phyloP scores from a whole-genome alignment of 306 rosid species.

The Begonia fuchsioides region DNA sequence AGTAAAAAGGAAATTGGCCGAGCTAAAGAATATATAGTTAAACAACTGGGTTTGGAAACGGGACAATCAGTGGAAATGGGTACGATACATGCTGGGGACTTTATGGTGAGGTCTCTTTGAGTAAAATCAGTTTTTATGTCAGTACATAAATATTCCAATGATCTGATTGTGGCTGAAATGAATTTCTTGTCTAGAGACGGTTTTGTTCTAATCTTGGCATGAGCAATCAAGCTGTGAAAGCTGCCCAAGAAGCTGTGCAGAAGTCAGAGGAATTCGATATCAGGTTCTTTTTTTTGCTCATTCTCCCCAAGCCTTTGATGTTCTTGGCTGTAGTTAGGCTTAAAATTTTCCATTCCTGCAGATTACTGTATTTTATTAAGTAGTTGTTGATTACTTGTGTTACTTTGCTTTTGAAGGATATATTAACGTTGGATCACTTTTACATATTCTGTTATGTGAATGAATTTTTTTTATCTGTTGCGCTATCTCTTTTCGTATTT shows the following conservation, averaged over 20 bases:
- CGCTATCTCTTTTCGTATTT: too few relatives aligned
- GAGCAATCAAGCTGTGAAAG: constrained; percentile 91
- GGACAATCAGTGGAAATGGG: constrained; percentile 98
- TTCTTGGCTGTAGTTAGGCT: too few relatives aligned
- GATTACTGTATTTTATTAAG: too few relatives aligned
- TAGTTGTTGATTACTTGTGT: too few relatives aligned
- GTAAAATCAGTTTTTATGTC: background rate
- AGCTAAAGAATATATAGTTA: constrained; percentile 93
- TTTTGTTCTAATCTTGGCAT: constrained; percentile 97
- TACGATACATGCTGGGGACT: constrained; percentile 93
- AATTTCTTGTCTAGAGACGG: constrained; percentile 39
- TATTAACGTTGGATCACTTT: too few relatives aligned
- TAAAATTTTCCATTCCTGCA: too few relatives aligned
- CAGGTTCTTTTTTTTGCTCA: constrained; percentile 19
- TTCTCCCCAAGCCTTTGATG: too few relatives aligned
- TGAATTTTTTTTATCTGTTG: too few relatives aligned
- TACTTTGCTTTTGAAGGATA: too few relatives aligned
- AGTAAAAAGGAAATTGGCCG: constrained; percentile 98
- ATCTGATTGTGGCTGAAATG: too few relatives aligned
- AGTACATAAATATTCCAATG: too few relatives aligned
- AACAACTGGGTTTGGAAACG: constrained; percentile 94
- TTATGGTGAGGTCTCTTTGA: constrained; percentile 50
- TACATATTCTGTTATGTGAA: too few relatives aligned
- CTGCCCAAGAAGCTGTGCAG: constrained; percentile 94
- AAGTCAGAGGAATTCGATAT: constrained; percentile 89